Evolutionary conservation across 2,329 filamentous ascomycete genomes (phyloP).

Genomic region (Colletotrichum cuscutae): DNA sequence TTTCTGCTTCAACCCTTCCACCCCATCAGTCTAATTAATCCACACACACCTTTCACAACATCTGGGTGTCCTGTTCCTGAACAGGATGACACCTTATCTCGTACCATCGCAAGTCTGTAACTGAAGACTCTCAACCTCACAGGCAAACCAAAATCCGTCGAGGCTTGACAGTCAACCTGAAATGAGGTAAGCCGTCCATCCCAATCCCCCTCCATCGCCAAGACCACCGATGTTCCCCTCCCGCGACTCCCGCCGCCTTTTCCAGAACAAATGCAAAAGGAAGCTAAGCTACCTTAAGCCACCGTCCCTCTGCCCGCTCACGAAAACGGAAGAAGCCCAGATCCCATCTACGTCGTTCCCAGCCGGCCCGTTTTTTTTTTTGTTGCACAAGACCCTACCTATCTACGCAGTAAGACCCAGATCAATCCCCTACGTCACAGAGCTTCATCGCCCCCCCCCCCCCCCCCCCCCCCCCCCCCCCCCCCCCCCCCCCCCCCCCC

Average conservation of each 20-base stretch:
- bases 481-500: too few species aligned
- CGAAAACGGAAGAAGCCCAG: background rate
- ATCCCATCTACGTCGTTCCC: background rate
- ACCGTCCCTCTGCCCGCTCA: too few species aligned
- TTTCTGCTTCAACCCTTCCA: background rate
- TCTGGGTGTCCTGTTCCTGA: background rate
- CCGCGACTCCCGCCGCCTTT: background rate
- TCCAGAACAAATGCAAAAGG: background rate
- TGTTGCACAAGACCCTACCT: too few species aligned
- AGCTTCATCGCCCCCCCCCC: background rate
- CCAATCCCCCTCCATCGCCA: background rate
- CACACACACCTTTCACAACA: background rate
- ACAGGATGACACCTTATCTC: background rate
- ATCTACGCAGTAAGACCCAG: too few species aligned
- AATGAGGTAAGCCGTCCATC: background rate
- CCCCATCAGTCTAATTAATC: too few species aligned
- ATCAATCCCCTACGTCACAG: conserved; percentile 8
- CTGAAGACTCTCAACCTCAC: too few species aligned
- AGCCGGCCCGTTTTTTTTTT: conserved; percentile 24
- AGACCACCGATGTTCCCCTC: background rate
- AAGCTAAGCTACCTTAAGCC: background rate
- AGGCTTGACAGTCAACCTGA: background rate
- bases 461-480: too few species aligned
- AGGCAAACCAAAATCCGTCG: too few species aligned
- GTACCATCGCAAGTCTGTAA: too few species aligned